Evolutionary conservation across 192 early-diverging fungal genomes (phyloP), one percentile per base, ranked within the genome.

Genomic region (Linnemannia elongata): DNA sequence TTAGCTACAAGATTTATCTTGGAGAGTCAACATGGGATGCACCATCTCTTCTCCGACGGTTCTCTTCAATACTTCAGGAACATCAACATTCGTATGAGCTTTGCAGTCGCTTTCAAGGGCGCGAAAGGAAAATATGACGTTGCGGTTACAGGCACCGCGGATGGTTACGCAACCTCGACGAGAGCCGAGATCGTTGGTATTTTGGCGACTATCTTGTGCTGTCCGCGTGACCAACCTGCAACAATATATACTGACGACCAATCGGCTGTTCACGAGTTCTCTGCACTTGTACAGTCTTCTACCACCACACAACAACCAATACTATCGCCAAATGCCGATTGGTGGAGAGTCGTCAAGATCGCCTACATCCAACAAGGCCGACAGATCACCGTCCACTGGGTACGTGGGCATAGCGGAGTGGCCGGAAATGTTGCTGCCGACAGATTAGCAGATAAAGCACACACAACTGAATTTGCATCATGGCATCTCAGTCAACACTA

Each of bases 101-200:
- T 69, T 69, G 69, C 69, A 27, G 69, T 38, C 13, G 7, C 20
- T 15, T 69, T 38, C 13, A 39, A 39, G 39, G 20, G 35, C 0
- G 36, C 18, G 2, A 39, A 69, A 22, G 38, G 38, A 17, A 17
- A n/a, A 39, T 69, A 69, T 12, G 35, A 69, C 20, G 17, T 38
- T 69, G 69, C 69, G 35, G 38, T 69, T 12, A 20, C 15, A 30
- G 33, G 69, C 33, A 69, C 69, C 6, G 38, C 38, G 69, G 20
- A 20, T 20, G 69, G 69, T 6, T 0, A 39, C 1, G 69, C 17
- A 39, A 20, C 69, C 36, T 39, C 49, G 22, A 52, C 49, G 6
- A 52, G 49, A 52, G 49, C 49, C 69, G 69, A 69, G 35, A 69
- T 69, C 36, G 38, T 22, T 69, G 69, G 69, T 69, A 13, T 69